Evolutionary conservation across 1,284 basidiomycete species (phyloP).

Genomic region (Apiotrichum montevideense): DNA sequence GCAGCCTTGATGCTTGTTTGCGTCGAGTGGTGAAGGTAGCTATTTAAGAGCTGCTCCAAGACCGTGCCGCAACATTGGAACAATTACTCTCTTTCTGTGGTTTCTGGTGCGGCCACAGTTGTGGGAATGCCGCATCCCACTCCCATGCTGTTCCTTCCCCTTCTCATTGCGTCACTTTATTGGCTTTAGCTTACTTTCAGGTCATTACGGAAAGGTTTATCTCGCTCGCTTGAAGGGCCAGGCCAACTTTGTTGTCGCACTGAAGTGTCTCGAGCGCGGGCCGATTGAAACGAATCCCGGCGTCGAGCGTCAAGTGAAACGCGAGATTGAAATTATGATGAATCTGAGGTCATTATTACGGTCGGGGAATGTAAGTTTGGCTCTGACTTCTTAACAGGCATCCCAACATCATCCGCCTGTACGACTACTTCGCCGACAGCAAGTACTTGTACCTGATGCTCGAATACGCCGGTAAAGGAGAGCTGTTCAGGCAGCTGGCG

Average conservation of each 20-base stretch:
- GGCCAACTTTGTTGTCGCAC: conserved; percentile 31
- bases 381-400: conserved; percentile 53
- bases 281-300: conserved; percentile 62
- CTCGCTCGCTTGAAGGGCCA: conserved; percentile 84
- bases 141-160: neutral
- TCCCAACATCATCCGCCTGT: conserved; percentile 88
- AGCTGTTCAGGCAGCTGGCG: conserved; percentile 83
- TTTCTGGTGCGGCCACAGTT: no score
- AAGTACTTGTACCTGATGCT: conserved; percentile 95
- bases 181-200: conserved; percentile 8
- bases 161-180: neutral
- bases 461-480: conserved; percentile 85
- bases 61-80: no score
- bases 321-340: conserved; percentile 90
- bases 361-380: no score
- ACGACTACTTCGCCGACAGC: conserved; percentile 94
- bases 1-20: no score
- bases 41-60: no score
- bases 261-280: conserved; percentile 15
- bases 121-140: no score
- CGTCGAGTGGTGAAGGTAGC: no score
- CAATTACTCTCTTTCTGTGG: no score
- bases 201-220: conserved; percentile 83
- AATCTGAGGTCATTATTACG: conserved; percentile 20
- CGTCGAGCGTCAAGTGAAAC: conserved; percentile 85